A percentile compares a stretch with the other conserved stretches of the same genome.
These are phyloP conservation scores for Aspergillus uvarum DNA, from an alignment of 2,329 filamentous ascomycete species.

Conservation along the genomic window DNA sequence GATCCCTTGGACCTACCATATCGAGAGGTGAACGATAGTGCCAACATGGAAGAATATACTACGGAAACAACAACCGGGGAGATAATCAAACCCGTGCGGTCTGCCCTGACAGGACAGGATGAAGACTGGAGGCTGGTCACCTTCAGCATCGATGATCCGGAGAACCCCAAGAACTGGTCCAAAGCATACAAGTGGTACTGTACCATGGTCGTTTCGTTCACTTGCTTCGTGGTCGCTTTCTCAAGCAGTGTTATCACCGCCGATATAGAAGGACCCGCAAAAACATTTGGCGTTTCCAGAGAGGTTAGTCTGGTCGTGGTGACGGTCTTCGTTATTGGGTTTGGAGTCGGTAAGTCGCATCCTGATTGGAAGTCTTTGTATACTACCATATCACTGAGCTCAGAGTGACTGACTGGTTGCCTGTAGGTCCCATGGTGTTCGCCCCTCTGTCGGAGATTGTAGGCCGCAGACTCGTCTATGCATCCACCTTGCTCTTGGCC, in stretches of 20 bases:
- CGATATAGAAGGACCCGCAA: slow-evolving; percentile 63
- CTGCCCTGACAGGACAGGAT: slow-evolving; percentile 55
- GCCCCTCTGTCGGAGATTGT: slow-evolving; percentile 75
- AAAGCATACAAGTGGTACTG: slow-evolving; percentile 77
- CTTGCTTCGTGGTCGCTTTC: slow-evolving; percentile 73
- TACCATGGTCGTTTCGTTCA: slow-evolving; percentile 78
- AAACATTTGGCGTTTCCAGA: slow-evolving; percentile 66
- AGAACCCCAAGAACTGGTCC: slow-evolving; percentile 84
- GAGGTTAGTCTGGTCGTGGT: slow-evolving; percentile 73
- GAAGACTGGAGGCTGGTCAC: slow-evolving; percentile 64
- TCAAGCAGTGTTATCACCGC: slow-evolving; percentile 75
- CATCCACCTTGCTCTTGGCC: slow-evolving; percentile 64
- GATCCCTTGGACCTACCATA: slow-evolving; percentile 62
- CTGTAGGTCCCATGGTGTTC: slow-evolving; percentile 69
- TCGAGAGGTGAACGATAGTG: slow-evolving; percentile 60
- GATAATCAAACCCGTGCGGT: slow-evolving; percentile 56
- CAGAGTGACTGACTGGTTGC: slow-evolving; percentile 13
- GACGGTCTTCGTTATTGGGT: slow-evolving; percentile 76
- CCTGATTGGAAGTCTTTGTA: background rate
- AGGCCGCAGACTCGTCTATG: slow-evolving; percentile 71
- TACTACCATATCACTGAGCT: background rate
- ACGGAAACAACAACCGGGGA: slow-evolving; percentile 61
- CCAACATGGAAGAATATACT: slow-evolving; percentile 67
- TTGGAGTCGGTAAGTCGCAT: slow-evolving; percentile 63
- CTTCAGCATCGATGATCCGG: slow-evolving; percentile 69